Conservation (phyloP, 257 asterid species). For the Solanum chmielewskii region DNA sequence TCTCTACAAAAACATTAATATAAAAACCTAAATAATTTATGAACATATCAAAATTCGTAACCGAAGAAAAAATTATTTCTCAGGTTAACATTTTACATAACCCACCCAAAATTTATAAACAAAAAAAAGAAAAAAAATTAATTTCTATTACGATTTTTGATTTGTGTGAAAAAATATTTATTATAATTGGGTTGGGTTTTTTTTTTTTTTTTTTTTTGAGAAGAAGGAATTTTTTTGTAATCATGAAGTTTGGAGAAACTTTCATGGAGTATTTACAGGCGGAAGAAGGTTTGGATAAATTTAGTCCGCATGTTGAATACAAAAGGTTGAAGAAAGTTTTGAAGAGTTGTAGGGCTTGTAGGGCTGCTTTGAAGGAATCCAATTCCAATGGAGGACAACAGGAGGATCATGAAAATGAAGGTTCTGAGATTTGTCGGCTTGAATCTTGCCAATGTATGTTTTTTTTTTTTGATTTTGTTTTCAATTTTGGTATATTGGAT, state of each 20-base stretch:
- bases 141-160: neutral
- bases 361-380: slow-evolving; percentile 14
- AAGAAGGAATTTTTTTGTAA: neutral
- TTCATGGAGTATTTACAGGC: slow-evolving; percentile 56
- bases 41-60: neutral
- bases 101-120: neutral
- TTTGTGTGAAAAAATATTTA: neutral
- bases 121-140: neutral
- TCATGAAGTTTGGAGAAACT: slow-evolving; percentile 80
- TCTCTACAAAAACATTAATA: neutral
- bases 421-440: slow-evolving; percentile 2
- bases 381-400: slow-evolving; percentile 14
- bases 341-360: slow-evolving; percentile 53
- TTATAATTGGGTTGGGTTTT: neutral
- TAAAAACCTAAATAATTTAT: neutral
- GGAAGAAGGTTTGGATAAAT: slow-evolving; percentile 40
- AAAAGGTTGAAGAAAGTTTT: slow-evolving; percentile 79
- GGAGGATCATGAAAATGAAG: neutral
- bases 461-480: neutral
- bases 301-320: slow-evolving; percentile 61
- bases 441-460: slow-evolving; percentile 49
- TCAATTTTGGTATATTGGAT: neutral
- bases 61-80: neutral
- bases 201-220: neutral
- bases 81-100: neutral